A percentile compares a stretch with the other conserved stretches of the same genome.
These are phyloP conservation scores for Smallanthus sonchifolius DNA, from an alignment of 129 eudicot genomes.

Conservation along the genomic window DNA sequence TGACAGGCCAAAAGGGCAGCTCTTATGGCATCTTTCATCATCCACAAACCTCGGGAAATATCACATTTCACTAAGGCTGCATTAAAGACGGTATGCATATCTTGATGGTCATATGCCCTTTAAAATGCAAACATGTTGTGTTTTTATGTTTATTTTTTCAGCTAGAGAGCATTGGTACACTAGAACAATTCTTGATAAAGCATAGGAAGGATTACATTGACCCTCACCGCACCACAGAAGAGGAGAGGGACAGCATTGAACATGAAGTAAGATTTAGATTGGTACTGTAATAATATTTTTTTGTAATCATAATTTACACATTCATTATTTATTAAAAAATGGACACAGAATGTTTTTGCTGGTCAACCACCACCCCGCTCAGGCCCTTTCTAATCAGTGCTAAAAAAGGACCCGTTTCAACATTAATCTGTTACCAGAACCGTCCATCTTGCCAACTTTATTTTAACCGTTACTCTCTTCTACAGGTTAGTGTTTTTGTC, in stretches of 20 bases:
- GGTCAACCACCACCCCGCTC: background rate
- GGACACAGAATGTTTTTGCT: background rate
- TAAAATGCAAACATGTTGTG: background rate
- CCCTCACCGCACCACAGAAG: conserved; percentile 84
- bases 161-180: conserved; percentile 83
- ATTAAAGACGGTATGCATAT: conserved; percentile 58
- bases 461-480: background rate
- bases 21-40: conserved; percentile 79
- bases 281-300: background rate
- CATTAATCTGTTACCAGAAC: background rate
- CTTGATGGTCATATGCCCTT: background rate
- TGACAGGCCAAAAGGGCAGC: conserved; percentile 82
- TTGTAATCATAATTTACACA: background rate
- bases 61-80: conserved; percentile 74
- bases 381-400: background rate
- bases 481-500: conserved; percentile 77
- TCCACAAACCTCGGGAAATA: conserved; percentile 80
- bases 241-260: conserved; percentile 91
- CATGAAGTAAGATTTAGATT: conserved; percentile 70
- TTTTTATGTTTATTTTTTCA: conserved; percentile 24
- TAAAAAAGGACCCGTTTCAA: background rate
- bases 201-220: conserved; percentile 93
- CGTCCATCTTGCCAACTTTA: no score
- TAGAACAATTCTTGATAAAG: conserved; percentile 74
- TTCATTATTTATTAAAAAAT: background rate